A percentile compares a stretch with the other conserved stretches of the same genome.
Conservation (phyloP, 108 stramenopile genomes). For the Cyclostephanos invisitatus region DNA sequence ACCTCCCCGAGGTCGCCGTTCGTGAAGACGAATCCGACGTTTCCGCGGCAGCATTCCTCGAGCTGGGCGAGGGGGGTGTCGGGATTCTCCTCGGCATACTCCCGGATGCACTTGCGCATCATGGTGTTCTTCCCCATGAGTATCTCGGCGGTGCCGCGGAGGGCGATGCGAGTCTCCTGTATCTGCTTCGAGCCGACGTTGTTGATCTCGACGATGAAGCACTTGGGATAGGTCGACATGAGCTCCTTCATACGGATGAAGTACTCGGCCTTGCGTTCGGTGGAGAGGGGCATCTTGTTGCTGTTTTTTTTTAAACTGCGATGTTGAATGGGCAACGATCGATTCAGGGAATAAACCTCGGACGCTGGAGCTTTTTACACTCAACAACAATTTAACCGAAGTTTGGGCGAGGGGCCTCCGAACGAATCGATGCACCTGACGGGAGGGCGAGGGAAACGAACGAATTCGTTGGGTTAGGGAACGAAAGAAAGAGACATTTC, state of each 20-base stretch:
- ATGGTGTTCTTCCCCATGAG: slow-evolving; percentile 99
- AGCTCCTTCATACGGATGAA: slow-evolving; percentile 79
- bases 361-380: slow-evolving; percentile 41
- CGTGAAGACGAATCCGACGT: slow-evolving; percentile 99
- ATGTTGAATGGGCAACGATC: no score
- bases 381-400: slow-evolving; percentile 55
- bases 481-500: no score
- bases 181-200: slow-evolving; percentile 99
- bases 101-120: slow-evolving; percentile 96
- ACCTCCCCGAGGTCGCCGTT: slow-evolving; percentile 93
- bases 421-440: no score
- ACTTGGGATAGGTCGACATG: slow-evolving; percentile 77
- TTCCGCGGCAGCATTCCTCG: slow-evolving; percentile 83
- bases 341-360: slow-evolving; percentile 34
- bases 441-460: no score
- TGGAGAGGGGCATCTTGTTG: slow-evolving; percentile 82
- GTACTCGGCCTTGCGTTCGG: slow-evolving; percentile 87
- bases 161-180: slow-evolving; percentile 87
- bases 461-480: no score
- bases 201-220: slow-evolving; percentile 95
- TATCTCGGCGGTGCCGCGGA: slow-evolving; percentile 92
- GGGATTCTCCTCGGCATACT: slow-evolving; percentile 91
- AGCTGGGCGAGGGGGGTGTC: slow-evolving; percentile 85
- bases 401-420: slow-evolving; percentile 17
- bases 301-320: background rate